Base-by-base conservation (phyloP, 2,329 filamentous ascomycete genomes). In the Neobulgaria alba region DNA sequence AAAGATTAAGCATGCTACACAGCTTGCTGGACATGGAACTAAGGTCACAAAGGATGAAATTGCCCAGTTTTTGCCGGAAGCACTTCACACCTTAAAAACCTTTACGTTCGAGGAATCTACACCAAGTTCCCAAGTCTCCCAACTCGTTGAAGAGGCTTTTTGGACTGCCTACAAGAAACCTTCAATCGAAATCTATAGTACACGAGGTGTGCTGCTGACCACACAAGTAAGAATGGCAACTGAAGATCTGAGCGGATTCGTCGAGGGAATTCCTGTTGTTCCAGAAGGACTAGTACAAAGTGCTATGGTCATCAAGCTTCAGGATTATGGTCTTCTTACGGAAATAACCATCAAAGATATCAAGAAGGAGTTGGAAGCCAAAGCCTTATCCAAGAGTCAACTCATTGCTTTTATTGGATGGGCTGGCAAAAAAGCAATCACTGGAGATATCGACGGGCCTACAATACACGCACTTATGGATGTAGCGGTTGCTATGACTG, bases 101-200 rank as follows among this genome's bases (percentile, higher is more conserved):
- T 98, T 92, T 59, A 85, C 84, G 0, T 94, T 92, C 52, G 74
- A 73, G 29, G 86, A 95, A 56, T 95, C 92, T 1, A 96, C 93
- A 0, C 92, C 92, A 1, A 93, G 85, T 47, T 74, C 75, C 1
- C 74, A 85, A 45, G 84, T 96, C 15, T 86, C 88, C 0, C 79
- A 87, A 56, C 82, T 86, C 46, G 86, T 98, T 39, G 89, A 95
- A 57, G 86, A 95, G 62, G 85, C 88, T 0, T 98, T 98, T 59
- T 98, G 92, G 92, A 93, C 79, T 26, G 89, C 86, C 48, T 92
- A 85, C 56, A 82, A 78, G 58, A 82, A 82, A 48, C 79, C 86
- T 2, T 82, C 77, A 0, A 87, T 96, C 42, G 89, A 95, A 56
- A 75, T 95, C 5, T 79, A 93, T 50, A 95, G 89, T 1, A 94